phyloP scores from a whole-genome alignment of 192 early-diverging fungal genomes.

The Coemansia sp. region DNA sequence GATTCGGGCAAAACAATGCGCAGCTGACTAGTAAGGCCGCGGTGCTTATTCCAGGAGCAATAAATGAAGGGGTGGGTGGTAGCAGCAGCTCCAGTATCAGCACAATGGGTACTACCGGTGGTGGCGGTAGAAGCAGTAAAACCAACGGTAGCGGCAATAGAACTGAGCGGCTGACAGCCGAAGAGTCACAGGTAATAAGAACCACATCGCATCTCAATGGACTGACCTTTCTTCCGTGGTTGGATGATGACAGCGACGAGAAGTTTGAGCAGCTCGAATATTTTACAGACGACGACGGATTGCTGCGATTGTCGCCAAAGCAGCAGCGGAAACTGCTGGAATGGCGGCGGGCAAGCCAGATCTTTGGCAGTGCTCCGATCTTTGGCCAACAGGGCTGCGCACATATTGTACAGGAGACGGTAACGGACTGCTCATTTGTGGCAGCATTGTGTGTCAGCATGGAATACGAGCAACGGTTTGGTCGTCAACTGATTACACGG shows the following conservation, averaged over 20 bases:
- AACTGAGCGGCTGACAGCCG: slow-evolving; percentile 23
- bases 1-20: background rate
- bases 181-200: slow-evolving; percentile 64
- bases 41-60: slow-evolving; percentile 1
- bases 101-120: slow-evolving; percentile 4
- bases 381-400: slow-evolving; percentile 66
- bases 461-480: slow-evolving; percentile 70
- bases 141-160: background rate
- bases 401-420: slow-evolving; percentile 79
- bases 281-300: slow-evolving; percentile 80
- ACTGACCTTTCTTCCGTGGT: slow-evolving; percentile 74
- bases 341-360: slow-evolving; percentile 80
- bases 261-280: slow-evolving; percentile 53
- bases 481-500: slow-evolving; percentile 78
- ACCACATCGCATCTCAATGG: slow-evolving; percentile 71
- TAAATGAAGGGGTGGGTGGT: background rate
- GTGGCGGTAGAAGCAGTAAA: background rate
- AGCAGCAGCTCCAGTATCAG: slow-evolving; percentile 13
- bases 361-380: slow-evolving; percentile 68
- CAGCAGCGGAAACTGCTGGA: slow-evolving; percentile 70
- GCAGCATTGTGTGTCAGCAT: slow-evolving; percentile 85
- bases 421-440: slow-evolving; percentile 95
- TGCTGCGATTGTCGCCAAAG: slow-evolving; percentile 67
- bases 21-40: background rate
- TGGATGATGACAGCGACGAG: slow-evolving; percentile 62